phyloP scores from a whole-genome alignment of 2,329 filamentous ascomycete genomes.

The Emydomyces testavorans region DNA sequence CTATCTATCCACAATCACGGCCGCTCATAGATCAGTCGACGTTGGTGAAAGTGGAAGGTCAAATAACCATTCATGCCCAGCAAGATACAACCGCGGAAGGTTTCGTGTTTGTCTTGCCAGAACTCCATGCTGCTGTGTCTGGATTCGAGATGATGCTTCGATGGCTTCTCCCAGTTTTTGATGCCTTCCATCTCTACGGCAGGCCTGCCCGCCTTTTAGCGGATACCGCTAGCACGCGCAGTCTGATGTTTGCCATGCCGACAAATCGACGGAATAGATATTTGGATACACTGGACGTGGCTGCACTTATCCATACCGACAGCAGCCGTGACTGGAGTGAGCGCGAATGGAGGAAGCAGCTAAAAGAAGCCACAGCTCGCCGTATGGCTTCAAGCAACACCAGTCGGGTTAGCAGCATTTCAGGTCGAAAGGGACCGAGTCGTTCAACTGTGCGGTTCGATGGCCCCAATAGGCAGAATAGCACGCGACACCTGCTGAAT shows the following conservation, averaged over 20 bases:
- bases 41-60: constrained; percentile 83
- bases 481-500: constrained; percentile 18
- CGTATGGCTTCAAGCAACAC: constrained; percentile 18
- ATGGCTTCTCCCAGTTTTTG: constrained; percentile 86
- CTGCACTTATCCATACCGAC: constrained; percentile 62
- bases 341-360: constrained; percentile 72
- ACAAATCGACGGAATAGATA: constrained; percentile 81
- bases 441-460: constrained; percentile 27
- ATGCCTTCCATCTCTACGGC: constrained; percentile 84
- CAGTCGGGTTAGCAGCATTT: constrained; percentile 57
- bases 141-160: constrained; percentile 93
- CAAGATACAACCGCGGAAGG: constrained; percentile 60
- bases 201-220: constrained; percentile 76
- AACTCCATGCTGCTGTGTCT: constrained; percentile 77
- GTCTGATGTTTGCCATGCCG: constrained; percentile 97
- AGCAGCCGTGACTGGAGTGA: constrained; percentile 71
- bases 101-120: constrained; percentile 96
- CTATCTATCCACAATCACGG: constrained; percentile 91
- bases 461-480: constrained; percentile 14
- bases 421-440: constrained; percentile 36
- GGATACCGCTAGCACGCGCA: constrained; percentile 73
- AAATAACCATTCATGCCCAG: constrained; percentile 73
- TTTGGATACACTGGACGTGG: constrained; percentile 76
- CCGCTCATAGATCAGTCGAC: constrained; percentile 90
- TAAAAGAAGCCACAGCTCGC: constrained; percentile 72